Conservation (phyloP, 2,329 filamentous ascomycete genomes). For the Aspergillus japonicus region DNA sequence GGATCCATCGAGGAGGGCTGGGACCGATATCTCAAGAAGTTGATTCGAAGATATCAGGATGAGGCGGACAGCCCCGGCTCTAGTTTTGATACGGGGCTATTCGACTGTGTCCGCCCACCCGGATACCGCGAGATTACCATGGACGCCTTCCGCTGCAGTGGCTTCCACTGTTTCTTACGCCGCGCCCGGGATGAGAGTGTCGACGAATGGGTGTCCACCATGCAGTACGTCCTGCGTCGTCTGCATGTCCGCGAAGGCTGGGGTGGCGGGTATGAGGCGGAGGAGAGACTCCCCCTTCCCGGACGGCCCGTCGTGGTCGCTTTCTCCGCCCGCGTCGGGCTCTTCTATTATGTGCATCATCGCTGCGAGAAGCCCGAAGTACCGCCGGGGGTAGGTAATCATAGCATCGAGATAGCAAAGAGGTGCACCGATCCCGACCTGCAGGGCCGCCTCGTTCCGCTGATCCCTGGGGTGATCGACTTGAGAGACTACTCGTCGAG, state of each 20-base stretch:
- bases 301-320: constrained; percentile 16
- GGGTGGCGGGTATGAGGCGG: not conserved
- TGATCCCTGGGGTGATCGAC: constrained; percentile 14
- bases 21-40: constrained; percentile 9
- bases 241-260: constrained; percentile 4
- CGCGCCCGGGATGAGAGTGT: constrained; percentile 9
- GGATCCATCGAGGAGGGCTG: constrained; percentile 16
- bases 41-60: not conserved
- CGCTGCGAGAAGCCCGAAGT: not conserved
- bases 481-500: constrained; percentile 9
- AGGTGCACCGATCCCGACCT: constrained; percentile 13
- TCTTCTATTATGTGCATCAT: constrained; percentile 19
- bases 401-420: constrained; percentile 7
- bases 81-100: constrained; percentile 3
- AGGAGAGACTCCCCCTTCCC: not conserved
- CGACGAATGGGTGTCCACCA: constrained; percentile 15
- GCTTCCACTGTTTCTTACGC: constrained; percentile 13
- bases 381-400: not conserved
- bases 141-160: constrained; percentile 7
- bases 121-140: constrained; percentile 13
- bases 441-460: constrained; percentile 13
- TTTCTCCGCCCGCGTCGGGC: constrained; percentile 12
- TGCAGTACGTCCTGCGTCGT: constrained; percentile 6
- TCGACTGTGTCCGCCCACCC: constrained; percentile 13
- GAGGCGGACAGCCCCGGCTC: not conserved